Conservation (phyloP, 208 protist species). For the Crithidia sp. region DNA sequence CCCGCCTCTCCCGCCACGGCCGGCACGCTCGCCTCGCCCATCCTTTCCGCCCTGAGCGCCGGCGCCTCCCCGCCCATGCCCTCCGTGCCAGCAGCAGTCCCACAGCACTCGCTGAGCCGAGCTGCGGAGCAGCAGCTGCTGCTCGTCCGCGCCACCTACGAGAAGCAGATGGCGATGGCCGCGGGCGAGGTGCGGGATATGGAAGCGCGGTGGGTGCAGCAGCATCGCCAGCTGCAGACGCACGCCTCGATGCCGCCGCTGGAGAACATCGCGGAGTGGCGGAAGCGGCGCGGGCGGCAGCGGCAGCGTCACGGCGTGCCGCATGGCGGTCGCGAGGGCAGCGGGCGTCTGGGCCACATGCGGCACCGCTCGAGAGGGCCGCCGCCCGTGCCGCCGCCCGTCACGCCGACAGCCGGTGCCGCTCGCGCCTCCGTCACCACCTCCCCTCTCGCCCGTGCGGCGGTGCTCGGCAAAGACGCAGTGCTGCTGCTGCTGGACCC, state of each 20-base stretch:
- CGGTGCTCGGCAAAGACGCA: background rate
- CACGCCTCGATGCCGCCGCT: conserved; percentile 10
- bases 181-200: conserved; percentile 2
- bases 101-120: conserved; percentile 9
- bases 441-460: background rate
- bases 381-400: background rate
- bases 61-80: background rate
- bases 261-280: conserved; percentile 22
- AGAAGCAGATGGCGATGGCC: conserved; percentile 4
- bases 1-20: background rate
- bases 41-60: background rate
- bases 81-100: background rate
- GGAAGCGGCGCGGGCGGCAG: conserved; percentile 10
- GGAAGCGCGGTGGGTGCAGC: conserved; percentile 22
- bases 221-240: conserved; percentile 22
- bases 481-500: background rate
- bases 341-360: background rate
- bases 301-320: background rate
- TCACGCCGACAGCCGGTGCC: too few species aligned
- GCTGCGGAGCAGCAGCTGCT: conserved; percentile 22
- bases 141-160: conserved; percentile 8
- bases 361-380: conserved; percentile 5
- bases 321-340: background rate
- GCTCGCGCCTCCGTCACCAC: background rate
- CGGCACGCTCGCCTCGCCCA: background rate